phyloP scores from a whole-genome alignment of 1,284 basidiomycete species.

The Ustilago nuda region DNA sequence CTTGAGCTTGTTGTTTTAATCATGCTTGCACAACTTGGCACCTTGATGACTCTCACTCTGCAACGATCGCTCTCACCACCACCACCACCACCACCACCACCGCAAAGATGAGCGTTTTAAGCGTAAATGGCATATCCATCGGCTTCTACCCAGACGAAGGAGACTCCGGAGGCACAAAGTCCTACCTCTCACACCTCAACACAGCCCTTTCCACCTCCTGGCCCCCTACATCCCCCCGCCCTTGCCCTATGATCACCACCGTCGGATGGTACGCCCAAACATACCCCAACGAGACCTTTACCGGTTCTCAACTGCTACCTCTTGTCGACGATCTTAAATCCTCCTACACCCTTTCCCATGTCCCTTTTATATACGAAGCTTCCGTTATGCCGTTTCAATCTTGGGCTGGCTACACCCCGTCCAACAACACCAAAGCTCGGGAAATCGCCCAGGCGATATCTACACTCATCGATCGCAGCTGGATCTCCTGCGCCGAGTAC shows the following conservation, averaged over 20 bases:
- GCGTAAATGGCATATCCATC: slow-evolving; percentile 19
- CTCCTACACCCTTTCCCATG: slow-evolving; percentile 1
- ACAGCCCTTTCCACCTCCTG: slow-evolving; percentile 15
- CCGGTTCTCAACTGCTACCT: slow-evolving; percentile 39
- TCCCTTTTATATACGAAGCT: slow-evolving; percentile 24
- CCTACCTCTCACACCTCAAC: slow-evolving; percentile 41
- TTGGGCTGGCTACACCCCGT: slow-evolving; percentile 27
- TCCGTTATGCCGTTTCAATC: slow-evolving; percentile 44
- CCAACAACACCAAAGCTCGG: slow-evolving; percentile 17
- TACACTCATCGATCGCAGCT: slow-evolving; percentile 20
- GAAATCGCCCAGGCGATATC: slow-evolving; percentile 31
- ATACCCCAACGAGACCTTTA: slow-evolving; percentile 24
- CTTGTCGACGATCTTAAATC: slow-evolving; percentile 32
- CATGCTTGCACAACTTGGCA: neutral
- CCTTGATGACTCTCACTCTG: neutral
- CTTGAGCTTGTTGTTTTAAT: neutral
- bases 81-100: neutral
- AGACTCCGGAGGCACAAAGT: slow-evolving; percentile 36
- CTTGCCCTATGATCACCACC: slow-evolving; percentile 14
- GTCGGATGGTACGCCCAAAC: slow-evolving; percentile 49
- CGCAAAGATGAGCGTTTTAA: slow-evolving; percentile 1
- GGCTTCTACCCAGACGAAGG: slow-evolving; percentile 48
- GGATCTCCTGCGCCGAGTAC: neutral
- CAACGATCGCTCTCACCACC: no score
- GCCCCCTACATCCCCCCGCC: neutral